A percentile compares a stretch with the other conserved stretches of the same genome.
phyloP scores from a whole-genome alignment of 352 stramenopile genomes.

The Aphanomyces cochlioides region DNA sequence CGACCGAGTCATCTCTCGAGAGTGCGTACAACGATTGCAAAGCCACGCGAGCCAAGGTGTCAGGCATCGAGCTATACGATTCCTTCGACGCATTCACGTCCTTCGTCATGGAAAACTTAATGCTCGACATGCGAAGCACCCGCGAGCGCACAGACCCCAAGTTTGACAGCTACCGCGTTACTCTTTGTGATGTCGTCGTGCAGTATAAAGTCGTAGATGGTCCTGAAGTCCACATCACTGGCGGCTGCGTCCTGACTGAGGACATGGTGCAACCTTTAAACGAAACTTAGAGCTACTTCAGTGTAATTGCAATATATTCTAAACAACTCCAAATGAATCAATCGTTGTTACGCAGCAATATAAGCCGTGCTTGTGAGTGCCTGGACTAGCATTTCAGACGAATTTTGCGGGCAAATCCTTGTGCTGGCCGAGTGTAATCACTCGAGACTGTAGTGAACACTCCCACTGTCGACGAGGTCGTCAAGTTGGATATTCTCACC shows the following conservation, averaged over 20 bases:
- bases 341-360: too few relatives aligned
- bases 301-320: too few relatives aligned
- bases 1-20: background rate
- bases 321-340: too few relatives aligned
- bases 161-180: slow-evolving; percentile 25
- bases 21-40: slow-evolving; percentile 12
- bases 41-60: slow-evolving; percentile 4
- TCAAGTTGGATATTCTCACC: too few relatives aligned
- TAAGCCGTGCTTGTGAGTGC: too few relatives aligned
- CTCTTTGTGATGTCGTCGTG: slow-evolving; percentile 21
- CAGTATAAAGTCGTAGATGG: slow-evolving; percentile 6
- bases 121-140: slow-evolving; percentile 24
- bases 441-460: too few relatives aligned
- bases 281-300: background rate
- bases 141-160: slow-evolving; percentile 27
- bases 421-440: too few relatives aligned
- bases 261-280: slow-evolving; percentile 14
- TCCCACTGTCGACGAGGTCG: too few relatives aligned
- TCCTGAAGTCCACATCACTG: slow-evolving; percentile 6
- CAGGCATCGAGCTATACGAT: slow-evolving; percentile 20
- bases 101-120: slow-evolving; percentile 25
- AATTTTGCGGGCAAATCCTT: too few relatives aligned
- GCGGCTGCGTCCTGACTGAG: slow-evolving; percentile 17
- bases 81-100: slow-evolving; percentile 3
- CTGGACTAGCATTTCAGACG: too few relatives aligned